Evolutionary conservation across 768 basidiomycete genomes (phyloP).

Genomic region (Calocybe cyanea): DNA sequence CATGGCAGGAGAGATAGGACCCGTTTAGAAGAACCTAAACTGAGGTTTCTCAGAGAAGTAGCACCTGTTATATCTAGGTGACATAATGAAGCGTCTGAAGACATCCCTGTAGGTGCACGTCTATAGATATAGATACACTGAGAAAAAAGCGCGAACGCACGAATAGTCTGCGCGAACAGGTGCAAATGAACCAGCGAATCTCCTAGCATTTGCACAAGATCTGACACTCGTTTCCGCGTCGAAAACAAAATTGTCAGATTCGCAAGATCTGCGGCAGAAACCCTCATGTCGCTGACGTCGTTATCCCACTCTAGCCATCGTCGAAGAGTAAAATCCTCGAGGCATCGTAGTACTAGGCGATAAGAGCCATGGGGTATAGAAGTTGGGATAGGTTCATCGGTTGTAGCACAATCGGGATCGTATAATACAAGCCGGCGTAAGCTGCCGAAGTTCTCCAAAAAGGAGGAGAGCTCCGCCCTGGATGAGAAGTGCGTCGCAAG

Average conservation of each 20-base stretch:
- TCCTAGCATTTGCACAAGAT: slow-evolving; percentile 8
- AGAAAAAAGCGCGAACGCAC: slow-evolving; percentile 2
- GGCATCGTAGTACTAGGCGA: slow-evolving; percentile 6
- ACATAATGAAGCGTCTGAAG: slow-evolving; percentile 10
- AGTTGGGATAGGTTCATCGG: not conserved
- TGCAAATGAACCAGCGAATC: slow-evolving; percentile 7
- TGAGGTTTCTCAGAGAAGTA: slow-evolving; percentile 20
- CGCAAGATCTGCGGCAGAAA: slow-evolving; percentile 7
- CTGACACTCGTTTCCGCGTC: not conserved
- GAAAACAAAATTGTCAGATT: slow-evolving; percentile 2
- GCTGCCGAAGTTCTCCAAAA: slow-evolving; percentile 5
- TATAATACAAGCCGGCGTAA: slow-evolving; percentile 10
- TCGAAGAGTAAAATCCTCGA: slow-evolving; percentile 3
- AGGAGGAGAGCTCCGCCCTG: slow-evolving; percentile 5
- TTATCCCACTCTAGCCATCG: slow-evolving; percentile 8
- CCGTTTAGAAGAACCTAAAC: slow-evolving; percentile 23
- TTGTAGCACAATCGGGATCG: slow-evolving; percentile 1
- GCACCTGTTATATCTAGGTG: slow-evolving; percentile 20
- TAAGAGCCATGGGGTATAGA: slow-evolving; percentile 7
- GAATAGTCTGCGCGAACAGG: slow-evolving; percentile 8
- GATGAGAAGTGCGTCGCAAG: slow-evolving; percentile 2
- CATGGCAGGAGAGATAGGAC: slow-evolving; percentile 27
- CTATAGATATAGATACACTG: not conserved
- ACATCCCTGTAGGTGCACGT: slow-evolving; percentile 6
- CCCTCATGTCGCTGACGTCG: not conserved